phyloP scores from a whole-genome alignment of 176 grass and related monocot genomes.

The Oryza longistaminata region DNA sequence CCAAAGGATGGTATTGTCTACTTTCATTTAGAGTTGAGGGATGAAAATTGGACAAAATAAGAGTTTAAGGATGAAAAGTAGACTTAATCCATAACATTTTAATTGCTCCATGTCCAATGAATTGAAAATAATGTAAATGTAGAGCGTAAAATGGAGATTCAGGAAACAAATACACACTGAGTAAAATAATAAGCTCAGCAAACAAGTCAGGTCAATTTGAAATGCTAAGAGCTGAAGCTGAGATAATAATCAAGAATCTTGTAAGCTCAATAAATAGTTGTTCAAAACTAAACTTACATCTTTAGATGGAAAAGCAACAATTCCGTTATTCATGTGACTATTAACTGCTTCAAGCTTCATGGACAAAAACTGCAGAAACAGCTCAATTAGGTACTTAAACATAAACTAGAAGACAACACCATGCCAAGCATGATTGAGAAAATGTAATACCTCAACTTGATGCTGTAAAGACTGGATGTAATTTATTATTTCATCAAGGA shows the following conservation, averaged over 20 bases:
- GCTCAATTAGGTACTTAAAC: neutral
- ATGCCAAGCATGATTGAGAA: neutral
- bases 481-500: slow-evolving; percentile 92
- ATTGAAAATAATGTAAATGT: neutral
- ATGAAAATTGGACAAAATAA: neutral
- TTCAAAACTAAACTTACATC: slow-evolving; percentile 64
- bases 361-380: slow-evolving; percentile 72
- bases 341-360: slow-evolving; percentile 91
- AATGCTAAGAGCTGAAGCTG: slow-evolving; percentile 3
- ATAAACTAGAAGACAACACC: neutral
- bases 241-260: slow-evolving; percentile 3
- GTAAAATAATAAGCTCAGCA: neutral
- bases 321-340: slow-evolving; percentile 46
- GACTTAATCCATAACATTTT: neutral
- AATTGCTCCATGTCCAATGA: neutral
- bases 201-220: neutral
- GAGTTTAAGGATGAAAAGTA: neutral
- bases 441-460: slow-evolving; percentile 71
- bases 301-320: slow-evolving; percentile 54
- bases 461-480: slow-evolving; percentile 78
- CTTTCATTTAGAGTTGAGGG: neutral
- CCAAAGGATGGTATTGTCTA: neutral
- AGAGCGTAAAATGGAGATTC: neutral
- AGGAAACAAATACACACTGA: neutral
- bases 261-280: neutral